phyloP scores from a whole-genome alignment of 805 yeast species.

The Saccharomycopsis sp. region DNA sequence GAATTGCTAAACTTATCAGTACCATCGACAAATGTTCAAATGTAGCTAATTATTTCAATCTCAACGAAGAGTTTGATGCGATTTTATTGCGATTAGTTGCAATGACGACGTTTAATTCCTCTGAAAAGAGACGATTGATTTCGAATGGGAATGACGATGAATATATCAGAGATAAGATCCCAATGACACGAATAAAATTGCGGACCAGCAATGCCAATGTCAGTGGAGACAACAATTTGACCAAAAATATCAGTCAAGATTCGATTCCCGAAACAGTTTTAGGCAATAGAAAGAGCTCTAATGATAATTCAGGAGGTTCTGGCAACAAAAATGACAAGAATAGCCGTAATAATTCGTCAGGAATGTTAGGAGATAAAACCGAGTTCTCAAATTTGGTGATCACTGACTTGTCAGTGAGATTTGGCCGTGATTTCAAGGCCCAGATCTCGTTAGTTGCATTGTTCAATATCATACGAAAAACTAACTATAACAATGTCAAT shows the following conservation, averaged over 20 bases:
- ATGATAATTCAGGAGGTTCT: slow-evolving; percentile 22
- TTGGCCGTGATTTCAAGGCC: slow-evolving; percentile 88
- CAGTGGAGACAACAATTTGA: slow-evolving; percentile 2
- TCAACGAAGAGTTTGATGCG: slow-evolving; percentile 52
- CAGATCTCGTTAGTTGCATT: slow-evolving; percentile 84
- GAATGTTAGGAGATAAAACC: slow-evolving; percentile 47
- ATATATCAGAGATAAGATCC: slow-evolving; percentile 34
- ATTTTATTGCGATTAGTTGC: slow-evolving; percentile 61
- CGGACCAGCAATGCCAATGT: not conserved
- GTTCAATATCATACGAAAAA: slow-evolving; percentile 66
- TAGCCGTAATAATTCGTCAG: slow-evolving; percentile 37
- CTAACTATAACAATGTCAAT: slow-evolving; percentile 40
- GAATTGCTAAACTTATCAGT: slow-evolving; percentile 79
- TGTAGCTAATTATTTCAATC: slow-evolving; percentile 60
- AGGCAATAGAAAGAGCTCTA: slow-evolving; percentile 20
- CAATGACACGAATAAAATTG: slow-evolving; percentile 36
- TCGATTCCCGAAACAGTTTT: slow-evolving; percentile 20
- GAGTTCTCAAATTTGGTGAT: slow-evolving; percentile 53
- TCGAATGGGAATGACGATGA: slow-evolving; percentile 25
- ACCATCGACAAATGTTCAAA: slow-evolving; percentile 80
- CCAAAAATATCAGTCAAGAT: slow-evolving; percentile 15
- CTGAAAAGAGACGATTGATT: slow-evolving; percentile 26
- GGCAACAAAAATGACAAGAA: slow-evolving; percentile 28
- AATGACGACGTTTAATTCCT: slow-evolving; percentile 54
- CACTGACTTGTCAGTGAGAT: slow-evolving; percentile 71